Base-by-base conservation (phyloP, 2,329 filamentous ascomycete species). In the Cladophialophora chaetospira region DNA sequence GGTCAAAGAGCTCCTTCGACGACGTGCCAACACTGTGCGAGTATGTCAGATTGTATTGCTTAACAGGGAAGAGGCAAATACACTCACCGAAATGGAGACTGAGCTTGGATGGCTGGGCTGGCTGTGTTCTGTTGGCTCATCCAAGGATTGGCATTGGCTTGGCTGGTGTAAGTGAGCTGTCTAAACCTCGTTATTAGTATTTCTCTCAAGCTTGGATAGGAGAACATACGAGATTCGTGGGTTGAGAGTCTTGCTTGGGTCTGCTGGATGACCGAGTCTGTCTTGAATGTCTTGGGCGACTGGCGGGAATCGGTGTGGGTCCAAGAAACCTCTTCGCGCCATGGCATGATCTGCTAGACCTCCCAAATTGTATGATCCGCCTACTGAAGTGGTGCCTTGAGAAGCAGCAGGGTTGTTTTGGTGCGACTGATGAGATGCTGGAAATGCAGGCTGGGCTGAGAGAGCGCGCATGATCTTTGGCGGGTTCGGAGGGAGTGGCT, bases 401-500 rank as follows among this genome's bases (percentile, higher is more conserved):
- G 36, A 13, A 17, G 15, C 51, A 21, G 33, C 31, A 38, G n/a
- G 42, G 17, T 28, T 9, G 36, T 19, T 40, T n/a, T 13, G 42
- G 26, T 13, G 42, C 29, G 23, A 17, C 23, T 52, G 47, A 13
- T 15, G 19, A 2, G 9, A n/a, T 8, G 5, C 15, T n/a, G 21
- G 19, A 4, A 52, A 26, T 9, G 17, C 23, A 29, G 49, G 10
- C 13, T 38, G 33, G 35, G 42, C 17, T 21, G 42, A 48, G 10
- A 52, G 21, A 15, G 54, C 46, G 17, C 33, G 52, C 4, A 53
- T 50, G 28, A 53, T 36, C 11, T 62, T 61, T 21, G 29, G 45
- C 23, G 63, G 63, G 23, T 49, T 63, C 6, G 63, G 50, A 9
- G 63, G 63, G 15, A 63, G 38, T 28, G 63, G 59, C 43, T 65